Evolutionary conservation across 768 basidiomycete genomes (phyloP).

Genomic region (Pleurotus platypus): DNA sequence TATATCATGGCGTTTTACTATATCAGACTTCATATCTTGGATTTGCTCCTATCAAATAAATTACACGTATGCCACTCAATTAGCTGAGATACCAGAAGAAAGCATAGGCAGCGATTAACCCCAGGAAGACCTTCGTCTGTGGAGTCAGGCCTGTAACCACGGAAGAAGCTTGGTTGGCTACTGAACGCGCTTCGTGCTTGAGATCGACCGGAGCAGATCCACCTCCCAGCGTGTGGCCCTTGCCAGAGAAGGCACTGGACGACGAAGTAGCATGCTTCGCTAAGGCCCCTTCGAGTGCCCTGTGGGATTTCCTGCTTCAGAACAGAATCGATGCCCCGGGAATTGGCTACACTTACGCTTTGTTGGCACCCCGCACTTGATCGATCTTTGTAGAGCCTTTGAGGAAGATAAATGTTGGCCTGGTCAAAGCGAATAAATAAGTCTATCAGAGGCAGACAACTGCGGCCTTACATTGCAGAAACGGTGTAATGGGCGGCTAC

Average conservation of each 20-base stretch:
- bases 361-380: slow-evolving; percentile 70
- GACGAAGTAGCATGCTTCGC: slow-evolving; percentile 43
- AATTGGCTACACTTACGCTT: slow-evolving; percentile 38
- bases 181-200: slow-evolving; percentile 27
- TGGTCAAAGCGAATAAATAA: slow-evolving; percentile 19
- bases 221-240: slow-evolving; percentile 71
- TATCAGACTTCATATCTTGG: too few species aligned
- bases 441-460: neutral
- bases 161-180: slow-evolving; percentile 28
- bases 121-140: slow-evolving; percentile 63
- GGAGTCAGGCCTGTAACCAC: slow-evolving; percentile 54
- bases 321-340: slow-evolving; percentile 2
- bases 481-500: slow-evolving; percentile 63
- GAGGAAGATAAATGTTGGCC: slow-evolving; percentile 85
- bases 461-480: slow-evolving; percentile 61
- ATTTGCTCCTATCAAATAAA: slow-evolving; percentile 12
- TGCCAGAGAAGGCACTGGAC: slow-evolving; percentile 59
- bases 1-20: too few species aligned
- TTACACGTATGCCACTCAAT: slow-evolving; percentile 15
- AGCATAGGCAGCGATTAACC: slow-evolving; percentile 59
- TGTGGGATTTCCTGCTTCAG: slow-evolving; percentile 20
- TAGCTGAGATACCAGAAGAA: slow-evolving; percentile 52
- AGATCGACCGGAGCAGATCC: slow-evolving; percentile 32
- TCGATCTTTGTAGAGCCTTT: slow-evolving; percentile 66
- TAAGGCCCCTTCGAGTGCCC: slow-evolving; percentile 59